phyloP scores from a whole-genome alignment of 768 basidiomycete genomes.

The Mycena olivaceomarginata region DNA sequence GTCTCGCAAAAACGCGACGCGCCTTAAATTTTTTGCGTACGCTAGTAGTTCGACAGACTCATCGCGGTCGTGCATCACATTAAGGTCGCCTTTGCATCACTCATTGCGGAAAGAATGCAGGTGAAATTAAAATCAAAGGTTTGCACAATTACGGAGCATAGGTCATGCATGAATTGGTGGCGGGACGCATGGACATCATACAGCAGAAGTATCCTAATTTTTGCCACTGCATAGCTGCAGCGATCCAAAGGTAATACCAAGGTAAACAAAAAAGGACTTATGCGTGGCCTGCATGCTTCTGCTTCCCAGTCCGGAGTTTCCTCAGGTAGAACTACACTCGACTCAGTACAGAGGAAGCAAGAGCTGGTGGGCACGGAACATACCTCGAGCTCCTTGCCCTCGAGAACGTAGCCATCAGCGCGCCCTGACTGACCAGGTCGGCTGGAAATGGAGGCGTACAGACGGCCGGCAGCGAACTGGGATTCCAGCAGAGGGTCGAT shows the following conservation, averaged over 20 bases:
- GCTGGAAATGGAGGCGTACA: slow-evolving; percentile 95
- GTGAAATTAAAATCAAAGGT: neutral
- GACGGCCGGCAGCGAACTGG: slow-evolving; percentile 95
- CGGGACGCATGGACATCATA: slow-evolving; percentile 40
- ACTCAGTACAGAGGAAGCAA: slow-evolving; percentile 45
- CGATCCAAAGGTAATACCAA: slow-evolving; percentile 36
- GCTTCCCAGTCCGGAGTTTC: slow-evolving; percentile 95
- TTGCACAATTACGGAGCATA: slow-evolving; percentile 34
- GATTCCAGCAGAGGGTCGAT: slow-evolving; percentile 92
- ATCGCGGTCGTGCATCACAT: no score
- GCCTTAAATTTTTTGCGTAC: neutral
- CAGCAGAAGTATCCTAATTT: slow-evolving; percentile 43
- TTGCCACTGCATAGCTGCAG: slow-evolving; percentile 33
- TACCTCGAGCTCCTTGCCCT: slow-evolving; percentile 99
- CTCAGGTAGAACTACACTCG: slow-evolving; percentile 90
- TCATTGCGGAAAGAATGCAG: neutral
- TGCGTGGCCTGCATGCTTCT: slow-evolving; percentile 89
- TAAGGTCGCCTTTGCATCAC: no score
- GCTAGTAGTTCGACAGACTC: neutral
- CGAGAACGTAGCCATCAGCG: slow-evolving; percentile 97
- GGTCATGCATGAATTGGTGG: slow-evolving; percentile 40
- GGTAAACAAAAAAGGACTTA: slow-evolving; percentile 47
- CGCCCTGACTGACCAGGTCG: slow-evolving; percentile 98
- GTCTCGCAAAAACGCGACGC: slow-evolving; percentile 11
- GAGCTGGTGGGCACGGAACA: slow-evolving; percentile 44